Evolutionary conservation across 129 eudicot genomes (phyloP), one percentile per base, ranked within the genome.

Genomic region (Lonicera japonica): DNA sequence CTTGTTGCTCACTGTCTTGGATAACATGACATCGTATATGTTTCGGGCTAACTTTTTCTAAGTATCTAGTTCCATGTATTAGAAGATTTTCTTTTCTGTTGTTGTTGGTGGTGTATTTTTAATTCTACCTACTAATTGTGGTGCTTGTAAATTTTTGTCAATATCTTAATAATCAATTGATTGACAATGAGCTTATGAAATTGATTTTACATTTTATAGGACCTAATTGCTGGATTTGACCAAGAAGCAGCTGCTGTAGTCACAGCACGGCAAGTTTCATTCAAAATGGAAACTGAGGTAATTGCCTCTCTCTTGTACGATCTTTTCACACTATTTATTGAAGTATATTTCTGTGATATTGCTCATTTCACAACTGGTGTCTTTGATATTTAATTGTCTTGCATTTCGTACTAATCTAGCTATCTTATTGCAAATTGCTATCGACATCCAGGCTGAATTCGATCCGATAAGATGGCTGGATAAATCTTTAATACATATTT

Each of bases 381-480:
- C 38, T 15, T 41, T 23, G 57, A 56, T 61, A 21, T 48, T 25
- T 63, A 23, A 3, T 48, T 43, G 11, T 68, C 13, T 11, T 64
- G 29, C 18, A 63, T 60, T 70, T 21, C 29, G 21, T 10, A 45
- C 51, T 45, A 15, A 10, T 45, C 10, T 4, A 45, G 3, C 14
- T 45, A 45, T 45, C 14, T 45, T 45, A 10, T 15, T 10, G n/a
- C 51, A 15, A 45, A 45, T 10, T 50, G 55, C 55, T 51, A 25
- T 34, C 21, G 50, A 8, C 70, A 48, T 75, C 70, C 87, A 92
- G 99, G 89, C 96, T 53, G 99, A 92, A 61, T 92, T 92, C 68
- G 99, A 92, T 57, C 96, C 99, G n/a, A 92, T 92, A 70, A 79
- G 99, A 74, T 92, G 96, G 99, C 86, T 92, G 67, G 99, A 88